Base-by-base conservation (phyloP, 768 basidiomycete genomes). In the Tulasnella sp. region DNA sequence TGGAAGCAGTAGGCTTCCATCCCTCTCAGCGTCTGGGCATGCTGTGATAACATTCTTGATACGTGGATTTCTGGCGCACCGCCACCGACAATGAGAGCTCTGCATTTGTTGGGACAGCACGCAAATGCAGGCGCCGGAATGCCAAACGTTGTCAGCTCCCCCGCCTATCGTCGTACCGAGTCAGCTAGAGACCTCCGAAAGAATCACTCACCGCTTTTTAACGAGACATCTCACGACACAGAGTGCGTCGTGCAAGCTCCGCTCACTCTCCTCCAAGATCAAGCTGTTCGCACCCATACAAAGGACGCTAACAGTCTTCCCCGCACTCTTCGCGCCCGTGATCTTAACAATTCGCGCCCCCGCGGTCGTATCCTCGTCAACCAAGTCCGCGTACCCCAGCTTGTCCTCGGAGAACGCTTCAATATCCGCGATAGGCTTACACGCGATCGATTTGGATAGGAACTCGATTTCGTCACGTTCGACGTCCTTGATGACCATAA, bases 1-100 rank as follows among this genome's bases (percentile, higher is more conserved):
- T 96, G 90, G 83, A 97, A 96, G 73, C 96, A 98, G 72, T 97
- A 98, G 8, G 95, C 90, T 72, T 98, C 94, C 86, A 97, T 97
- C 51, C 96, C 95, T 72, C 87, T 95, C 62, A 98, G 78, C 0
- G 91, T 86, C 65, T 95, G 91, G 1, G 93, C 84, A 66, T 95
- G 81, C 71, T 96, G 89, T 1, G 90, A 85, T 50, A 99, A 78
- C 65, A 88, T 75, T 52, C 94, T 83, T 10, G 96, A 98, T 44
- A 95, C 88, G 69, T 98, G 91, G 64, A 98, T 97, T 72, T 99
- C 96, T 10, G 96, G 96, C 13, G 96, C 94, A 52, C 95, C 95
- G 48, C 95, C 95, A 60, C 95, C 95, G 42, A 88, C 88, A 67
- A 98, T 96, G 56, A 99, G 76, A 21, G 94, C 94, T 38, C 93